Percentiles rank a stretch among this genome's conserved stretches.
Evolutionary conservation across 1,139 yeast species (phyloP).

Genomic region (Scheffersomyces parashehatae): DNA sequence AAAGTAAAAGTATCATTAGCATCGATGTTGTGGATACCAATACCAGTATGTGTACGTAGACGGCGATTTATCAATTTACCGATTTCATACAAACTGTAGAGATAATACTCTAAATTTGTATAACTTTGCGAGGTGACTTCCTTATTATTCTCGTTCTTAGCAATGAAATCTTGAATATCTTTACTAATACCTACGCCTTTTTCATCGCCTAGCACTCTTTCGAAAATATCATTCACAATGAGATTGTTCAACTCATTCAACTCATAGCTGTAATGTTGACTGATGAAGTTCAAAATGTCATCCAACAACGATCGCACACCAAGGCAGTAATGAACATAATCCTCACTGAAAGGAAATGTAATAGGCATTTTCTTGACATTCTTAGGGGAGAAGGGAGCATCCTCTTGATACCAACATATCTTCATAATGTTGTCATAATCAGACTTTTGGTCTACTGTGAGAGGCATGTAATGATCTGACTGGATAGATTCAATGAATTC

Average conservation of each 20-base stretch:
- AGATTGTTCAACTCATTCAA: slow-evolving; percentile 44
- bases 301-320: slow-evolving; percentile 67
- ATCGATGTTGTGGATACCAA: slow-evolving; percentile 41
- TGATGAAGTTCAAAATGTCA: slow-evolving; percentile 62
- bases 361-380: slow-evolving; percentile 53
- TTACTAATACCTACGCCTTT: slow-evolving; percentile 60
- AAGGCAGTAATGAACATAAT: slow-evolving; percentile 83
- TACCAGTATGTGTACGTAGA: slow-evolving; percentile 54
- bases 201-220: slow-evolving; percentile 59
- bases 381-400: slow-evolving; percentile 44
- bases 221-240: slow-evolving; percentile 64
- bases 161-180: slow-evolving; percentile 64
- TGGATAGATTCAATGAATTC: slow-evolving; percentile 66
- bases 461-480: slow-evolving; percentile 88
- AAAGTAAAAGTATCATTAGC: slow-evolving; percentile 41
- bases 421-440: slow-evolving; percentile 64
- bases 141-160: slow-evolving; percentile 64
- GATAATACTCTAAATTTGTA: slow-evolving; percentile 84
- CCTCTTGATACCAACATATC: slow-evolving; percentile 70
- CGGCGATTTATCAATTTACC: slow-evolving; percentile 46
- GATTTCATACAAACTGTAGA: slow-evolving; percentile 59
- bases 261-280: slow-evolving; percentile 61
- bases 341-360: slow-evolving; percentile 85
- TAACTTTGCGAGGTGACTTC: slow-evolving; percentile 90
- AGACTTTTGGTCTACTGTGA: slow-evolving; percentile 59